phyloP scores from a whole-genome alignment of 1,284 basidiomycete species.

The Serendipita sp. region DNA sequence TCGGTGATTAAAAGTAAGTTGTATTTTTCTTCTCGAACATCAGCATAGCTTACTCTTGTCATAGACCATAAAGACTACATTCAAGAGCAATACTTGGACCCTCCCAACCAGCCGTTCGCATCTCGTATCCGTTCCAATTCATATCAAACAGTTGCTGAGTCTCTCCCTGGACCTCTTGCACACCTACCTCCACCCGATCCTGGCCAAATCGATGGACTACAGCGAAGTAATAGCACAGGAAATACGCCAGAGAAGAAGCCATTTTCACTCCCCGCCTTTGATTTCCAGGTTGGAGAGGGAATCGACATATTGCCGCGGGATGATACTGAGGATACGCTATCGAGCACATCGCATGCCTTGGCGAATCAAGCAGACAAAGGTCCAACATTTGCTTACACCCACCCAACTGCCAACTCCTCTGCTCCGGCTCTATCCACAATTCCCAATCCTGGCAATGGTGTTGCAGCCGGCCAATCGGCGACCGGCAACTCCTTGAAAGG shows the following conservation, averaged over 20 bases:
- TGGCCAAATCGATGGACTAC: conserved; percentile 73
- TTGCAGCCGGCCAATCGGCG: conserved; percentile 6
- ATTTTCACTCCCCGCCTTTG: conserved; percentile 9
- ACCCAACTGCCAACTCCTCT: conserved; percentile 61
- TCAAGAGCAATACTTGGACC: conserved; percentile 41
- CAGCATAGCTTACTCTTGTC: conserved; percentile 12
- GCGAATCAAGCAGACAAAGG: conserved; percentile 15
- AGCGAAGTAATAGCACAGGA: conserved; percentile 27
- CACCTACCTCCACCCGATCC: conserved; percentile 68
- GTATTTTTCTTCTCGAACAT: conserved; percentile 9
- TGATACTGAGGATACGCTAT: conserved; percentile 9
- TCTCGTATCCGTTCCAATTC: conserved; percentile 57
- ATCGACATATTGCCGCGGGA: neutral
- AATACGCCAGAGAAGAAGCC: conserved; percentile 14
- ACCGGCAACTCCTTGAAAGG: conserved; percentile 30
- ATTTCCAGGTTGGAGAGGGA: conserved; percentile 9
- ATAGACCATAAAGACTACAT: conserved; percentile 49
- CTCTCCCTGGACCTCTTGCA: conserved; percentile 58
- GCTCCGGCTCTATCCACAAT: conserved; percentile 69
- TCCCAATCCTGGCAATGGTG: conserved; percentile 18
- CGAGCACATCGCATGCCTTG: conserved; percentile 16
- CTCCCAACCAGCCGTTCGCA: conserved; percentile 21
- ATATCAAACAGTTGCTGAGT: conserved; percentile 45
- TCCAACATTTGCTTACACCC: conserved; percentile 34
- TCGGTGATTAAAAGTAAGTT: conserved; percentile 82